Conservation (phyloP, 805 yeast species). For the Wickerhamomyces alni region DNA sequence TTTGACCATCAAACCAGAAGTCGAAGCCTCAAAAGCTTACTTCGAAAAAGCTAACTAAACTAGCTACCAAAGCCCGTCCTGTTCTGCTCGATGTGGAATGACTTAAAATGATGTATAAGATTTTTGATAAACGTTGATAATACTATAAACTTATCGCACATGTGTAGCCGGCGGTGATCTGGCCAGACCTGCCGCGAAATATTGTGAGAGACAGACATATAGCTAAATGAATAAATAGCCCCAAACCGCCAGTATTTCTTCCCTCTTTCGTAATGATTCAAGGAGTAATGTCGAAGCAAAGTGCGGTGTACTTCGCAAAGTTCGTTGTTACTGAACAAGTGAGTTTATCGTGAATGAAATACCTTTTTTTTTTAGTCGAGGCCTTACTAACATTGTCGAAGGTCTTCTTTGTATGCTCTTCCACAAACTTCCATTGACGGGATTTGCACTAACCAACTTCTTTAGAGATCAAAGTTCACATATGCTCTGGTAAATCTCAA, state of each 20-base stretch:
- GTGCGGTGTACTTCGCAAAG: constrained; percentile 39
- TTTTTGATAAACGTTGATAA: neutral
- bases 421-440: neutral
- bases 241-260: no score
- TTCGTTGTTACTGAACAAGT: constrained; percentile 55
- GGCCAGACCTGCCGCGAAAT: no score
- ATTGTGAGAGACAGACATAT: no score
- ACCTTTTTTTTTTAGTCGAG: no score
- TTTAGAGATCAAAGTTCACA: constrained; percentile 52
- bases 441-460: constrained; percentile 5
- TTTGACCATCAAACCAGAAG: constrained; percentile 85
- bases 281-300: neutral
- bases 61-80: constrained; percentile 16
- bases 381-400: constrained; percentile 4
- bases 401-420: constrained; percentile 16
- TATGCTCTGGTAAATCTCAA: constrained; percentile 87
- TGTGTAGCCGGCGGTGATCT: no score
- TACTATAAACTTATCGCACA: neutral
- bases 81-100: constrained; percentile 1
- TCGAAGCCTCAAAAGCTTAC: constrained; percentile 73
- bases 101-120: no score
- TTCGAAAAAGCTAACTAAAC: constrained; percentile 52
- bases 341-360: no score
- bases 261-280: no score
- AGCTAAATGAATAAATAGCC: no score